Base-by-base conservation (phyloP, 2,329 filamentous ascomycete genomes). In the Penicillium sp. region DNA sequence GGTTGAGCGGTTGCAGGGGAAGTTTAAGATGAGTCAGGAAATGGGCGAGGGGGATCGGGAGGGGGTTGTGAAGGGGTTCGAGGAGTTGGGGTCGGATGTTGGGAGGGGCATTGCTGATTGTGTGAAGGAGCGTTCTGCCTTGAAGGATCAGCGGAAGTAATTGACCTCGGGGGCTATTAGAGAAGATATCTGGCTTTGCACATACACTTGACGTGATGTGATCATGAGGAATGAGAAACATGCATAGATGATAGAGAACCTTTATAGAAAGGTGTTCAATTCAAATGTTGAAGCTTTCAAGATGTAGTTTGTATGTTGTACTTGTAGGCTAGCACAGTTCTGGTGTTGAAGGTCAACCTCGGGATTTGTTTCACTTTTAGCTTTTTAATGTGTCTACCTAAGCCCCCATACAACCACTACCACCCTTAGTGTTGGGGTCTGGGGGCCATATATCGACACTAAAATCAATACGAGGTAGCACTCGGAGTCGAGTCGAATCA, bases 11-110 rank as follows among this genome's bases (percentile, higher is more conserved):
- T 68, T 88, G 35, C 80, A 82, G 49, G 85, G 86, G 13, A 87
- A 33, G 74, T 86, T 83, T 62, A 88, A 89, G 75, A 86, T 87
- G 86, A 87, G 83, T 62, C 86, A 88, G 72, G 85, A 88, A 66
- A 77, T 80, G 77, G 56, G 68, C 0, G 65, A 69, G 2, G 84
- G 78, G 0, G 86, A 88, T 66, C 12, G 31, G 12, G 31, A 33
- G 31, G 31, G 31, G 31, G 31, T 33, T 33, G 31, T 33, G 31
- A 33, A 33, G 31, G 31, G 31, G 12, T 87, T 89, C 60, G 72
- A 73, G 41, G 62, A 52, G 8, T 53, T 84, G 59, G 74, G 71
- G 0, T 74, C 74, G 4, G 77, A 80, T n/a, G 62, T 72, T 31
- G 78, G 72, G 2, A 55, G 60, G 38, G 59, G 65, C 15, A 71